These are phyloP conservation scores for Oryza glumipatula DNA, from an alignment of 176 grass and related monocot species.

Conservation along the genomic window DNA sequence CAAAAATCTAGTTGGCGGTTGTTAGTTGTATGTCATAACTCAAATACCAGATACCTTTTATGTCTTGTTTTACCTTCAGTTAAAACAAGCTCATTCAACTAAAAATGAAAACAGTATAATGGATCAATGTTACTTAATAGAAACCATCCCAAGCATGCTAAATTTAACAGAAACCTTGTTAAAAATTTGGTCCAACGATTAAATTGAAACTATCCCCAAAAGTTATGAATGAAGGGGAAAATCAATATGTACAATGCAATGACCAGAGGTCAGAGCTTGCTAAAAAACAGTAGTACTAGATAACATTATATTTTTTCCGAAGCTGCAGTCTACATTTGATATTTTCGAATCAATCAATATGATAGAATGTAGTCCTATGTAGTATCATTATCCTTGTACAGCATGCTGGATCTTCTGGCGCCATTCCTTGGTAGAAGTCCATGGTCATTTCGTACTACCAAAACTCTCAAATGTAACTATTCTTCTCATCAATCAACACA, in stretches of 20 bases:
- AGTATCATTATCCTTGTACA: constrained; percentile 28
- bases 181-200: neutral
- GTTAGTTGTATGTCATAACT: neutral
- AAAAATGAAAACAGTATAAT: neutral
- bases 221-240: neutral
- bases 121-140: neutral
- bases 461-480: constrained; percentile 14
- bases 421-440: neutral
- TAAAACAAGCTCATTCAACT: neutral
- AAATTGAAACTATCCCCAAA: neutral
- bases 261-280: neutral
- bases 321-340: neutral
- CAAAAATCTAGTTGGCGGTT: neutral
- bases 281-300: neutral
- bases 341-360: constrained; percentile 7
- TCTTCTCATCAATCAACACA: neutral
- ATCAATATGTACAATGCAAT: neutral
- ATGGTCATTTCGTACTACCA: constrained; percentile 21
- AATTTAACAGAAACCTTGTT: constrained; percentile 1
- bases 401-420: neutral
- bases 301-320: neutral
- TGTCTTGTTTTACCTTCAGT: constrained; percentile 20
- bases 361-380: neutral
- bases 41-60: neutral
- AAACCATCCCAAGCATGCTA: neutral